Evolutionary conservation across 192 early-diverging fungal genomes (phyloP), one percentile per base, ranked within the genome.

Genomic region (Neocallimastix lanati): DNA sequence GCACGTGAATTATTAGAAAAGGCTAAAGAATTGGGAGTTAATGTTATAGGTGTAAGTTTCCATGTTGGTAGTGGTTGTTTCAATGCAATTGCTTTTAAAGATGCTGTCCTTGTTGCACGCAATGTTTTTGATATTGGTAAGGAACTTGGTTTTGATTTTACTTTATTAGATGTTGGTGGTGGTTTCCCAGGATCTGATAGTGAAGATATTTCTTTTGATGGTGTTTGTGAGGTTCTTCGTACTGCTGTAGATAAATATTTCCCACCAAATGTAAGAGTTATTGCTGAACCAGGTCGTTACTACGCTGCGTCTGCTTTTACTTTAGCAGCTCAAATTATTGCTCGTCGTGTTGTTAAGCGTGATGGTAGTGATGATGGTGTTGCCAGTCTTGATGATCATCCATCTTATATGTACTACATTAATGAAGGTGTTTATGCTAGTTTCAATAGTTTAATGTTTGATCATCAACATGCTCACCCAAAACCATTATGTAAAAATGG

Each of bases 391-490:
- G 25, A 30, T 37, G 35, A 37, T 29, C 78, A 79, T 77, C 81
- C 82, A 29, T 80, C 85, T 40, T 91, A 84, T 78, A 89, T 90
- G 87, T 90, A 99, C 87, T 99, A 99, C 86, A 92, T 99, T 85
- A 99, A 99, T 84, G 98, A 99, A 83, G 98, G 98, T 77, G 92
- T 97, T 87, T 99, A 99, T 82, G 96, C 95, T 77, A 91, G 91
- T 84, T 98, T 99, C 90, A 99, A 99, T 89, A 96, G 96, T 87
- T 92, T 98, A 87, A 92, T 95, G 79, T 99, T 97, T 86, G 98
- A 99, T 86, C 96, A 99, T 85, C 92, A 92, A 80, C 80, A 88
- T 35, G 92, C 93, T 29, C 78, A 84, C 36, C 92, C 96, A 29
- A 83, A 91, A 29, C 89, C 94, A 76, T 88, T 97, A 30, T 81